Evolutionary conservation across 495 filamentous ascomycete genomes (phyloP), one percentile per base, ranked within the genome.

Genomic region (Copromyces sp.): DNA sequence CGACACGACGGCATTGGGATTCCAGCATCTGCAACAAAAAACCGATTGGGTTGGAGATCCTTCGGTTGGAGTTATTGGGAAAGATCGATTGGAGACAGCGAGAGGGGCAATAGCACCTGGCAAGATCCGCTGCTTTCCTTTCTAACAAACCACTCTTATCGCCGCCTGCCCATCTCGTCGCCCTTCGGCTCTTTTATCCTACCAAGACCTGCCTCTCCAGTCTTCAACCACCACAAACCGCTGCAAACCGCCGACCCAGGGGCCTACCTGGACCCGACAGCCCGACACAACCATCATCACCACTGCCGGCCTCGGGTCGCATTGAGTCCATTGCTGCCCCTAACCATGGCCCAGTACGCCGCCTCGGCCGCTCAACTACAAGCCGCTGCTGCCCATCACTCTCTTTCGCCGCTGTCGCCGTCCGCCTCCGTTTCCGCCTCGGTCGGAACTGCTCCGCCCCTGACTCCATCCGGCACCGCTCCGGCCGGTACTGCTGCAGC

Each of bases 281-380:
- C 53, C 53, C 53, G 53, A 32, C 47, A 40, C 39, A 20, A 5
- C 20, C 45, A 61, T 65, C 29, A 65, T 37, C 29, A 35, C 53
- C 32, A 35, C 53, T 29, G 14, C 14, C 29, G 29, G 53, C 53
- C 29, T 65, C 53, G 53, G 53, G 53, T 65, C 53, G 53, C 53
- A 65, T 65, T 65, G 14, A 65, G 14, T 37, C 32, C 29, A 65
- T 65, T 65, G 53, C 53, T 29, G 53, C 70, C 39, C 42, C 68
- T 69, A 74, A 75, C 70, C 77, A 81, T 81, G 79, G 72, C 78
- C 70, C 80, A 80, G 69, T 81, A 74, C 59, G 78, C 74, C 74
- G 71, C 74, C 35, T 72, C 78, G 37, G 72, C 74, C 70, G 71
- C 78, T 24, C 78, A 79, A 69, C 72, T 77, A 9, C 29, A 37